Conservation (phyloP, 148 eudicot genomes). For the Arctostaphylos glauca region DNA sequence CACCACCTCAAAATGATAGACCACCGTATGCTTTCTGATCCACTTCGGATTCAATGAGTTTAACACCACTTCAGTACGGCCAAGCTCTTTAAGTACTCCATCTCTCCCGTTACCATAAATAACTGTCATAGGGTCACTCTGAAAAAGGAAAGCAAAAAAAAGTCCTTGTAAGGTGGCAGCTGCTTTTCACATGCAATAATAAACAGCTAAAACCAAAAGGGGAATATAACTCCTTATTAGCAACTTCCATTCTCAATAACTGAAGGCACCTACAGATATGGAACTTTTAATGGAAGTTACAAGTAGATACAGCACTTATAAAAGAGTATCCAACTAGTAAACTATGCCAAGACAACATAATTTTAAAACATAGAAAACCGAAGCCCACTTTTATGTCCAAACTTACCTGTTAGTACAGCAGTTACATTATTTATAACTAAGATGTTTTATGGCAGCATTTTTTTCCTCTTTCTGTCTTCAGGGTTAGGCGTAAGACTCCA, state of each 20-base stretch:
- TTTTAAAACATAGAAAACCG: not conserved
- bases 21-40: slow-evolving; percentile 62
- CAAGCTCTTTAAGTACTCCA: slow-evolving; percentile 90
- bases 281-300: not conserved
- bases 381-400: not conserved
- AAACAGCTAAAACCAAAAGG: slow-evolving; percentile 9
- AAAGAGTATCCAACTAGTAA: not conserved
- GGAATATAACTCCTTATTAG: not conserved
- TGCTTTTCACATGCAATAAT: slow-evolving; percentile 4
- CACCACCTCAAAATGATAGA: slow-evolving; percentile 86
- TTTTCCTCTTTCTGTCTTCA: not conserved
- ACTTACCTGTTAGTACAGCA: not conserved
- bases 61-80: slow-evolving; percentile 84
- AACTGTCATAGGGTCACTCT: slow-evolving; percentile 97
- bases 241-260: not conserved
- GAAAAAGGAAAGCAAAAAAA: slow-evolving; percentile 27
- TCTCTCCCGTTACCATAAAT: slow-evolving; percentile 74
- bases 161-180: slow-evolving; percentile 2
- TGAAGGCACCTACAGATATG: not conserved
- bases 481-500: not conserved
- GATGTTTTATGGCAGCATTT: not conserved
- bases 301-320: not conserved
- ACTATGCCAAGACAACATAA: not conserved
- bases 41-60: slow-evolving; percentile 86
- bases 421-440: not conserved